phyloP scores from a whole-genome alignment of 2,329 filamentous ascomycete genomes.

The Truncatella angustata region DNA sequence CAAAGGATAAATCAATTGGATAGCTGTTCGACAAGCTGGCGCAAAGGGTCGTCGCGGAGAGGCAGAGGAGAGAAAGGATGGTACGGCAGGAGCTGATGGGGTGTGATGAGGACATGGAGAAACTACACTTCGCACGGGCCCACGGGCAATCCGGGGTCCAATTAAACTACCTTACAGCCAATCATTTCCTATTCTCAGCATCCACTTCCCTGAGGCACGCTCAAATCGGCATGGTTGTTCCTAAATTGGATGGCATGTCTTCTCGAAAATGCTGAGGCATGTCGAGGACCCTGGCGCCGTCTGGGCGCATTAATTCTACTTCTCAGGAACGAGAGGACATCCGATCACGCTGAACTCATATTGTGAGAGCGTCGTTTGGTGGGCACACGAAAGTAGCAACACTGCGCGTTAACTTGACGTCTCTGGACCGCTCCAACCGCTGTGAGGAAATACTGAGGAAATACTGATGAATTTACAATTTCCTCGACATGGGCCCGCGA shows the following conservation, averaged over 20 bases:
- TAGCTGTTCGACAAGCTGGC: background rate
- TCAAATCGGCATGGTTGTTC: background rate
- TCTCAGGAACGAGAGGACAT: no score
- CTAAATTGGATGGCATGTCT: constrained; percentile 2
- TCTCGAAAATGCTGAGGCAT: background rate
- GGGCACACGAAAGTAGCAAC: no score
- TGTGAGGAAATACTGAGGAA: no score
- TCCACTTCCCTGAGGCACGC: background rate
- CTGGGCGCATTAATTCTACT: no score
- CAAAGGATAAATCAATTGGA: background rate
- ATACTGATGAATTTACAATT: no score
- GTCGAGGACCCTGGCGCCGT: background rate
- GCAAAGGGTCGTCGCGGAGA: background rate
- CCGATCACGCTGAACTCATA: no score
- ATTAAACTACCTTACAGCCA: background rate
- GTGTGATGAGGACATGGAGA: background rate
- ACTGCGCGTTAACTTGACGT: no score
- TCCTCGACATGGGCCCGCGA: no score
- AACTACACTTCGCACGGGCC: background rate
- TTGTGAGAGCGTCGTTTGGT: no score
- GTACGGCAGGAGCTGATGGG: background rate
- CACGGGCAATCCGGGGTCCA: constrained; percentile 2
- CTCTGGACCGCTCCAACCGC: no score
- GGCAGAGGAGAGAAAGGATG: background rate
- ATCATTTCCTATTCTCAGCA: background rate